These are phyloP conservation scores for Talaromyces sp. DNA, from an alignment of 2,329 filamentous ascomycete species.

Conservation along the genomic window DNA sequence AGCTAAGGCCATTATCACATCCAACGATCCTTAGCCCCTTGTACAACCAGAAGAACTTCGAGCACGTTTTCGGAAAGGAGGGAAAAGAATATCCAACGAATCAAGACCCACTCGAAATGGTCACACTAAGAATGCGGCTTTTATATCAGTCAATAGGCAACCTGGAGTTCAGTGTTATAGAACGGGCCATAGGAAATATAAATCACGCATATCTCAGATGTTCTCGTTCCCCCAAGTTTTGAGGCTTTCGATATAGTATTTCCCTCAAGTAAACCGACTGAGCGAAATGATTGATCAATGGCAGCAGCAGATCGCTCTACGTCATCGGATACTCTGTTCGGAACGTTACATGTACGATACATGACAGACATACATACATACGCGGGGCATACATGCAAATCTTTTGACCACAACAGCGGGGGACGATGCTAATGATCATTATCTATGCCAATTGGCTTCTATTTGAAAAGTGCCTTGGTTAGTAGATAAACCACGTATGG, in stretches of 20 bases:
- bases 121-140: neutral
- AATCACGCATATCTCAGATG: neutral
- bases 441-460: neutral
- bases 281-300: conserved; percentile 2
- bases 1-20: neutral
- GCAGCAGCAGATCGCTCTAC: neutral
- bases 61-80: neutral
- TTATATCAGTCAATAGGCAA: neutral
- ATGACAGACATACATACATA: neutral
- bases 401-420: neutral
- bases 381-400: neutral
- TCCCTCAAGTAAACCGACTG: neutral
- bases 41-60: neutral
- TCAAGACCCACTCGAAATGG: neutral
- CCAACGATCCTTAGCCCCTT: neutral
- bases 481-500: neutral
- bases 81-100: neutral
- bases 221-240: neutral
- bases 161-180: neutral
- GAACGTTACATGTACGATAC: neutral
- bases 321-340: conserved; percentile 1
- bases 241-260: neutral
- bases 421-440: neutral
- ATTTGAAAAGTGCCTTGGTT: neutral
- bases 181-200: neutral